phyloP scores from a whole-genome alignment of 2,329 filamentous ascomycete genomes.

The Geosmithia putterillii region DNA sequence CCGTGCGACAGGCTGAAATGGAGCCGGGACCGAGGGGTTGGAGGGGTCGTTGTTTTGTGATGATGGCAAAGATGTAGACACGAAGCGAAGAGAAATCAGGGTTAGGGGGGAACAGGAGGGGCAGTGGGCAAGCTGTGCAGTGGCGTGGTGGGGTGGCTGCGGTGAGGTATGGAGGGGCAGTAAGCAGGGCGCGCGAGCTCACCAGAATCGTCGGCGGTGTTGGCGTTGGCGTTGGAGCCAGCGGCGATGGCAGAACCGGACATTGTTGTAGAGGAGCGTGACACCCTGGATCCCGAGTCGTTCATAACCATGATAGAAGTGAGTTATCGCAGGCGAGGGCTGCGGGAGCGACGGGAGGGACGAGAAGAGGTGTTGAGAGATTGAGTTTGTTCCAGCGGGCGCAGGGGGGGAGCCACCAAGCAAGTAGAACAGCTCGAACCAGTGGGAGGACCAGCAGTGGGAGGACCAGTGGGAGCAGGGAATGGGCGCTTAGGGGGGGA shows the following conservation, averaged over 20 bases:
- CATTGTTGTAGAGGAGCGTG: constrained; percentile 22
- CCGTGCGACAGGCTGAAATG: neutral
- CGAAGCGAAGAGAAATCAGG: neutral
- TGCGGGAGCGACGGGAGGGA: neutral
- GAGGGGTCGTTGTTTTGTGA: neutral
- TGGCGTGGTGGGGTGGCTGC: constrained; percentile 8
- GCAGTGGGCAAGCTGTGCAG: constrained; percentile 8
- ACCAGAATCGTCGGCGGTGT: constrained; percentile 27
- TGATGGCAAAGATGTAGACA: neutral
- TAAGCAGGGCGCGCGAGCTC: constrained; percentile 13
- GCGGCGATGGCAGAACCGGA: constrained; percentile 8
- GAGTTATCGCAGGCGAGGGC: neutral
- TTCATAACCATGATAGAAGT: constrained; percentile 24
- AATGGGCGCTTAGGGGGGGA: neutral
- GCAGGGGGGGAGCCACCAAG: neutral
- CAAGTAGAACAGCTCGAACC: neutral
- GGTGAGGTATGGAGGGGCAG: constrained; percentile 1
- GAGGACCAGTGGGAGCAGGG: constrained; percentile 1
- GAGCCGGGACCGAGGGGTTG: neutral
- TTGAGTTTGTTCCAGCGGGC: neutral
- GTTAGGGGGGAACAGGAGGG: constrained; percentile 17
- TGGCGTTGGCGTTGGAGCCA: constrained; percentile 8
- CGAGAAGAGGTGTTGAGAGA: neutral
- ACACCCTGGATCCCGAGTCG: constrained; percentile 22
- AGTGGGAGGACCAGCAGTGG: neutral